Base-by-base conservation (phyloP, 1,139 yeast genomes). In the Hemisphaericaspora xylofermentans region DNA sequence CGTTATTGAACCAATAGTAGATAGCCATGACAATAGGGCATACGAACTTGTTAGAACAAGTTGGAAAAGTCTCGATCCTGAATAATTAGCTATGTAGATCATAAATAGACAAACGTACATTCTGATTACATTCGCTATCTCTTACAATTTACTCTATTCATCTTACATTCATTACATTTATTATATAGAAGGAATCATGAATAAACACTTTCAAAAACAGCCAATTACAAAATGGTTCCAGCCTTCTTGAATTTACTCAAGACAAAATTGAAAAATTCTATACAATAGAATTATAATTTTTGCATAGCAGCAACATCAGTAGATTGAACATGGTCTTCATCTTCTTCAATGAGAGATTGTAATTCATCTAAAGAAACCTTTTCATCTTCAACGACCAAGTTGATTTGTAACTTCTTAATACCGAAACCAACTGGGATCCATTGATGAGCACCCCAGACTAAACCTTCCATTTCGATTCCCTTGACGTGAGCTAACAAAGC, bases 281-380 rank as follows among this genome's bases (percentile, higher is more conserved):
- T 33, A 26, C 37, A 35, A 35, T 31, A 38, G 39, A 33, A 77
- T 83, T 88, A 91, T 76, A 91, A 82, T 79, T 91, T 91, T 76
- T 80, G 88, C 97, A 91, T 91, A 74, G 98, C 98, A 75, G 95
- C 96, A 71, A 91, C 71, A 74, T 91, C 98, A 54, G 96, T 84
- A 58, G 98, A 91, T 83, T 93, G 99, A 64, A 93, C 97, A 77
- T 89, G 94, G 78, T 93, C 99, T 81, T 93, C 98, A 69, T 86
- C 95, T 64, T 84, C 98, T 78, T 88, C 96, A 61, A 93, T 84
- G 45, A 57, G 56, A 55, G 71, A 78, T 77, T 91, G 95, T 67
- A 94, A 84, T 45, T 87, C 97, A 58, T 86, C 96, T 61, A 89
- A 65, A 52, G 97, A 88, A 56, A 93, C 96, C 82, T 84, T 84